A percentile compares a stretch with the other conserved stretches of the same genome.
These are phyloP conservation scores for Aspergillus persii DNA, from an alignment of 2,329 filamentous ascomycete genomes.

Conservation along the genomic window DNA sequence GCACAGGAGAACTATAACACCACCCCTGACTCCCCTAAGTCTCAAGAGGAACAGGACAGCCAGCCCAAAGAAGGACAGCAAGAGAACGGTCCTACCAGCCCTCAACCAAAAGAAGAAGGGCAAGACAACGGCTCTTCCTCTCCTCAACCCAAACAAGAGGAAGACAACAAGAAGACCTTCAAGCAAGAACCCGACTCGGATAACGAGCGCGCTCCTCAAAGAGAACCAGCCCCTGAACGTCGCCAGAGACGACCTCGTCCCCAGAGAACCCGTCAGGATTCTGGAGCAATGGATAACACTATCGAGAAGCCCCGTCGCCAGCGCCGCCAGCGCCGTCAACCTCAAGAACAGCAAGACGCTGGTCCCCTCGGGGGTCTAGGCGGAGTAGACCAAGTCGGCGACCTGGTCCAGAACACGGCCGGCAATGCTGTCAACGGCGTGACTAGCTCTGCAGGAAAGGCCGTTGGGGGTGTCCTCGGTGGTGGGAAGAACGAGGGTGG, in stretches of 20 bases:
- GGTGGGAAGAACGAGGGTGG: constrained; percentile 32
- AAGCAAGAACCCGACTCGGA: constrained; percentile 28
- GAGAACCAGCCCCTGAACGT: constrained; percentile 41
- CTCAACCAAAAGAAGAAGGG: too few species aligned
- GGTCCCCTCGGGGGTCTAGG: constrained; percentile 48
- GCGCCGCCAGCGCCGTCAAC: constrained; percentile 52
- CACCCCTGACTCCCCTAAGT: not conserved
- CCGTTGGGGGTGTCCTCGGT: constrained; percentile 38
- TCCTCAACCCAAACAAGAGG: constrained; percentile 24
- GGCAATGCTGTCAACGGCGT: constrained; percentile 47
- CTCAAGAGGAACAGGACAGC: constrained; percentile 8
- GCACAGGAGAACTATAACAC: not conserved
- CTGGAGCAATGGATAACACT: constrained; percentile 50
- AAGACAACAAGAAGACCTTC: constrained; percentile 16
- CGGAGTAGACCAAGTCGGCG: constrained; percentile 57
- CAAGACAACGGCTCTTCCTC: constrained; percentile 11
- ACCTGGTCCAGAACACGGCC: constrained; percentile 52
- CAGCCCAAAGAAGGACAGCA: too few species aligned
- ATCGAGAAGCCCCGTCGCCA: constrained; percentile 52
- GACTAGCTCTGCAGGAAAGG: constrained; percentile 41
- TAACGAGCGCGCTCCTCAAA: constrained; percentile 34
- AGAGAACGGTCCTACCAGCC: not conserved
- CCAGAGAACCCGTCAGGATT: constrained; percentile 39
- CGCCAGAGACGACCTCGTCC: constrained; percentile 33
- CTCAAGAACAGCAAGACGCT: constrained; percentile 40